Conservation (phyloP, 2,329 filamentous ascomycete species). For the Penicillium sp. region DNA sequence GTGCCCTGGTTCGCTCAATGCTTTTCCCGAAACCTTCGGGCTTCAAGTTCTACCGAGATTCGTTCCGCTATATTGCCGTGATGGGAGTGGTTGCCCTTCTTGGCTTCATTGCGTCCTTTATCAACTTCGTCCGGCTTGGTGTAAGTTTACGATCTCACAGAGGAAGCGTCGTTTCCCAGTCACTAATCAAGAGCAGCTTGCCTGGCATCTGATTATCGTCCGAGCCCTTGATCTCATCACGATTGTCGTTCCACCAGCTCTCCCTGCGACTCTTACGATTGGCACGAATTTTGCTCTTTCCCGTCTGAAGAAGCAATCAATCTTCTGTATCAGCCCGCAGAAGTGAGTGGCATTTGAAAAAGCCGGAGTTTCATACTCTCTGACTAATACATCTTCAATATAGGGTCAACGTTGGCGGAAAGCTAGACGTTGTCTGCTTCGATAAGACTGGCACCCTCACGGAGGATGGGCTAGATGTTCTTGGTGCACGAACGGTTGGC, state of each 20-base stretch:
- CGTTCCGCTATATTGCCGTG: slow-evolving; percentile 95
- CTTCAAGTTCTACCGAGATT: slow-evolving; percentile 98
- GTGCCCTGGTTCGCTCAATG: slow-evolving; percentile 94
- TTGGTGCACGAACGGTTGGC: slow-evolving; percentile 82
- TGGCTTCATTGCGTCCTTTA: slow-evolving; percentile 87
- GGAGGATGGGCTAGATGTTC: slow-evolving; percentile 91
- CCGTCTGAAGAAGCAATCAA: slow-evolving; percentile 83
- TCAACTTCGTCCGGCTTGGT: slow-evolving; percentile 87
- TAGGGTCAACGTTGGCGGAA: slow-evolving; percentile 92
- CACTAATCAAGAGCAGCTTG: slow-evolving; percentile 57
- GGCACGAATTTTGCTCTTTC: slow-evolving; percentile 93
- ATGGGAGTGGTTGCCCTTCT: slow-evolving; percentile 87
- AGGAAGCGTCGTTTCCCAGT: not conserved
- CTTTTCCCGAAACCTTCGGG: slow-evolving; percentile 97
- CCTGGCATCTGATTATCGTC: slow-evolving; percentile 89
- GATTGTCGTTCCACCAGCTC: slow-evolving; percentile 92
- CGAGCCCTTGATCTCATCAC: slow-evolving; percentile 94
- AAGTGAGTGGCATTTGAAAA: slow-evolving; percentile 43
- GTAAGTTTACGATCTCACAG: slow-evolving; percentile 40
- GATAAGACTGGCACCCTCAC: slow-evolving; percentile 99
- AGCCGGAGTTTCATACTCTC: not conserved
- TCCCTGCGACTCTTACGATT: slow-evolving; percentile 94
- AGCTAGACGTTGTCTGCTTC: slow-evolving; percentile 95
- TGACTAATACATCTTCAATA: slow-evolving; percentile 16
- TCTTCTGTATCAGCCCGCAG: slow-evolving; percentile 98